A percentile compares a stretch with the other conserved stretches of the same genome.
phyloP scores from a whole-genome alignment of 1,139 yeast genomes.

The Yamadazyma membranifaciens region DNA sequence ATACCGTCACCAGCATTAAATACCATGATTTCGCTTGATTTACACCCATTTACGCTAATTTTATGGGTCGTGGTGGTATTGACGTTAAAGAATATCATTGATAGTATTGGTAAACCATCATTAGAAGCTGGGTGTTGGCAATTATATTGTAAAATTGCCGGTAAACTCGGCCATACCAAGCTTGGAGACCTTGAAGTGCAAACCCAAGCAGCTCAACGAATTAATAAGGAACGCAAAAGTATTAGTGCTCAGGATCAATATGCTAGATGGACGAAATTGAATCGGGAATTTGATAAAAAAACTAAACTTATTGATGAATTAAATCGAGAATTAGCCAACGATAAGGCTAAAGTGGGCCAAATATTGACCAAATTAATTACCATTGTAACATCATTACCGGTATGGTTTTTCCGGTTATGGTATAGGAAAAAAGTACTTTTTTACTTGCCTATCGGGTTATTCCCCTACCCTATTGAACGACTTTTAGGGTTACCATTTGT shows the following conservation, averaged over 20 bases:
- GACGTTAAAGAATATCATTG: constrained; percentile 28
- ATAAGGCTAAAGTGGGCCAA: constrained; percentile 38
- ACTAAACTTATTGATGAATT: constrained; percentile 49
- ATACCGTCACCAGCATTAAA: background rate
- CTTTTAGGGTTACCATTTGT: constrained; percentile 60
- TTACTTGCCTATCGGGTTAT: constrained; percentile 55
- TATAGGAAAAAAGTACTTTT: constrained; percentile 60
- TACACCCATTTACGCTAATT: constrained; percentile 31
- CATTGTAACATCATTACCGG: constrained; percentile 38
- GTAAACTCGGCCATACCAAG: constrained; percentile 27
- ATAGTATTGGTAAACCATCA: constrained; percentile 32
- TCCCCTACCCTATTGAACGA: constrained; percentile 61
- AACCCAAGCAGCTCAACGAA: constrained; percentile 44
- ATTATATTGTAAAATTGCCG: constrained; percentile 35
- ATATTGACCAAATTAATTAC: constrained; percentile 26
- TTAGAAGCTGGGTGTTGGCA: constrained; percentile 43
- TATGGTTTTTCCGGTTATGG: constrained; percentile 52
- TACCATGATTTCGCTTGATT: constrained; percentile 17
- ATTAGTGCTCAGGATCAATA: constrained; percentile 91
- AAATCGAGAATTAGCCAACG: constrained; percentile 33
- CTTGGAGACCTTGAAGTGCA: constrained; percentile 35
- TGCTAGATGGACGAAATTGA: constrained; percentile 93
- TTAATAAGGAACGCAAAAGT: constrained; percentile 53
- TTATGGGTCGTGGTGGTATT: constrained; percentile 30
- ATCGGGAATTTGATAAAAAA: constrained; percentile 65